Base-by-base conservation (phyloP, 2,329 filamentous ascomycete genomes). In the Ceratocystis eucalypticola region DNA sequence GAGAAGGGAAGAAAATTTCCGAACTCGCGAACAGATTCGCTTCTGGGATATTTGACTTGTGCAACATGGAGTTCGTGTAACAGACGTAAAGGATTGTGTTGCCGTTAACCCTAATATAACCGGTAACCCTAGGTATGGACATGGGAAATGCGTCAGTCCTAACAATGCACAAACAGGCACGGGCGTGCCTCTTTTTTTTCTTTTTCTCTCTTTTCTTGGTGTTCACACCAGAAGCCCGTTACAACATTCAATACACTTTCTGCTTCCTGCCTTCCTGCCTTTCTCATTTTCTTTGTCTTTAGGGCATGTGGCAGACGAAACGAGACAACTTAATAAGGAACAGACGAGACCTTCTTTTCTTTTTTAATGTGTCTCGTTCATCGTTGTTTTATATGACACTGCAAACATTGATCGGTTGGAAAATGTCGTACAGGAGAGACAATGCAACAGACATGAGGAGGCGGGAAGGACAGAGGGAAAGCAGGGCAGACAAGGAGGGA, bases 21-120 rank as follows among this genome's bases (percentile, higher is more conserved):
- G 28, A 5, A 12, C 53, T 30, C 53, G 12, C 20, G 46, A 64
- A 63, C 44, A 50, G 5, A 50, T 59, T 59, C 53, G 53, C 53
- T 59, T 59, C 53, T 59, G 53, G 53, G 28, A 59, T 59, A 59
- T 59, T 59, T 30, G 53, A 37, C 25, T 59, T 59, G 53, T 59
- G 53, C 12, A 7, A 59, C 28, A 30, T n/a, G 6, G 17, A 7
- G 6, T 15, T 25, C 25, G 48, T 53, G 48, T 25, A 12, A 53
- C 48, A 25, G 8, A 15, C 8, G 2, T 12, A 5, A 28, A 53
- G 48, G 48, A 25, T 53, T 53, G 48, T 45, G 37, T 17, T 44
- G 2, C 12, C 1, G 0, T 0, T 6, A n/a, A 62, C 53, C 53
- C 53, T 59, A 33, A 1, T 3, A 1, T 3, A 0, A 1, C 1